These are phyloP conservation scores for Phanerochaete sordida DNA, from an alignment of 768 basidiomycete genomes.

Conservation along the genomic window DNA sequence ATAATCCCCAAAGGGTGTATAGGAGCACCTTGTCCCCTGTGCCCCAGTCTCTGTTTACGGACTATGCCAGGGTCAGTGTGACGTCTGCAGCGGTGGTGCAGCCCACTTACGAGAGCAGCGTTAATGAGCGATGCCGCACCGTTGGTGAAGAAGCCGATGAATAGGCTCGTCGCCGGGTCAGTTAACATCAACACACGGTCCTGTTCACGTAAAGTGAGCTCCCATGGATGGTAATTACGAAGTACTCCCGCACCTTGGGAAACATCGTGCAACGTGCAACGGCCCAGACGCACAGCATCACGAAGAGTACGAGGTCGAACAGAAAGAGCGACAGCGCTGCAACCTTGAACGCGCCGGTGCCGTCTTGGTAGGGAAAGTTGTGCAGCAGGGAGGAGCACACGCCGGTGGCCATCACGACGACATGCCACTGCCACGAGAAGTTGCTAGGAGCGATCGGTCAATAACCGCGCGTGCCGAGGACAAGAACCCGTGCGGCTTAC, in stretches of 20 bases:
- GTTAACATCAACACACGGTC: constrained; percentile 28
- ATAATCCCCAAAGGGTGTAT: constrained; percentile 43
- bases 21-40: constrained; percentile 35
- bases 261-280: constrained; percentile 32
- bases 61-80: constrained; percentile 11
- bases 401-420: constrained; percentile 47
- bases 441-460: constrained; percentile 25
- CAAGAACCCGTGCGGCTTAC: neutral
- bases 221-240: neutral
- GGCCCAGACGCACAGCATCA: constrained; percentile 24
- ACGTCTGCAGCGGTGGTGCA: neutral
- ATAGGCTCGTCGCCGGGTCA: constrained; percentile 42
- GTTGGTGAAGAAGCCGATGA: constrained; percentile 42
- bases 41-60: constrained; percentile 33
- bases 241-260: constrained; percentile 19
- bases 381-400: constrained; percentile 37
- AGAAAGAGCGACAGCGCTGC: constrained; percentile 35
- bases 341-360: constrained; percentile 28
- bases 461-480: neutral
- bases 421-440: constrained; percentile 46
- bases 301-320: constrained; percentile 38
- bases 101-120: constrained; percentile 28
- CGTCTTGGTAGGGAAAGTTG: constrained; percentile 39
- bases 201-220: constrained; percentile 5
- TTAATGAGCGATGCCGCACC: constrained; percentile 42